Evolutionary conservation across 768 basidiomycete species (phyloP).

Genomic region (Pleurotus platypus): DNA sequence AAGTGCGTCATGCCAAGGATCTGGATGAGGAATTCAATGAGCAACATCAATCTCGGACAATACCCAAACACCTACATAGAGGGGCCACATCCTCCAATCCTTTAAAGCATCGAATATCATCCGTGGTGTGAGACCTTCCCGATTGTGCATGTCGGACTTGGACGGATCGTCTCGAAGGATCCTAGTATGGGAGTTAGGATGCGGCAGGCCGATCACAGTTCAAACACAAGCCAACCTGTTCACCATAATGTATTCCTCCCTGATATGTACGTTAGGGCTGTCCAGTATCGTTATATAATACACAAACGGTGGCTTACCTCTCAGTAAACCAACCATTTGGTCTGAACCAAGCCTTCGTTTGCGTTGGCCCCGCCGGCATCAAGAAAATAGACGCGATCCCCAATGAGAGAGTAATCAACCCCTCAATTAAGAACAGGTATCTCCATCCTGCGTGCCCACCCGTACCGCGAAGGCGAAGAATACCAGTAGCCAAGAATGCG

Average conservation of each 20-base stretch:
- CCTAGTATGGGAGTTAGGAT: slow-evolving; percentile 12
- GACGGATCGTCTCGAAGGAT: slow-evolving; percentile 64
- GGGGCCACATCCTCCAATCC: slow-evolving; percentile 65
- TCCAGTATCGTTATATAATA: neutral
- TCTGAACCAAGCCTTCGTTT: slow-evolving; percentile 56
- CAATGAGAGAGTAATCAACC: slow-evolving; percentile 42
- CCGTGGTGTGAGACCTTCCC: slow-evolving; percentile 48
- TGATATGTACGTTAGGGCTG: slow-evolving; percentile 16
- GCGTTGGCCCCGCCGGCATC: slow-evolving; percentile 61
- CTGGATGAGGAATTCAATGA: neutral
- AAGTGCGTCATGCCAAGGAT: slow-evolving; percentile 49
- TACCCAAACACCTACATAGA: slow-evolving; percentile 37
- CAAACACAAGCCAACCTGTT: slow-evolving; percentile 31
- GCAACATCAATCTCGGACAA: neutral
- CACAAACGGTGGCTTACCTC: slow-evolving; percentile 27
- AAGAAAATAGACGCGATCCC: slow-evolving; percentile 51
- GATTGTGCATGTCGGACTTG: slow-evolving; percentile 69
- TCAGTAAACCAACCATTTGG: slow-evolving; percentile 68
- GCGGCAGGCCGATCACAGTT: neutral
- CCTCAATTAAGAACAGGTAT: slow-evolving; percentile 57
- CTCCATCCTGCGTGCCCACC: slow-evolving; percentile 54
- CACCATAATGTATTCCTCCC: slow-evolving; percentile 62
- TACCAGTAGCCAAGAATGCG: slow-evolving; percentile 64
- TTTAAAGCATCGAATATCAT: slow-evolving; percentile 52
- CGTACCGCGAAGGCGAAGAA: slow-evolving; percentile 50